Base-by-base conservation (phyloP, 2,329 filamentous ascomycete species). In the Triangularia verruculosa region DNA sequence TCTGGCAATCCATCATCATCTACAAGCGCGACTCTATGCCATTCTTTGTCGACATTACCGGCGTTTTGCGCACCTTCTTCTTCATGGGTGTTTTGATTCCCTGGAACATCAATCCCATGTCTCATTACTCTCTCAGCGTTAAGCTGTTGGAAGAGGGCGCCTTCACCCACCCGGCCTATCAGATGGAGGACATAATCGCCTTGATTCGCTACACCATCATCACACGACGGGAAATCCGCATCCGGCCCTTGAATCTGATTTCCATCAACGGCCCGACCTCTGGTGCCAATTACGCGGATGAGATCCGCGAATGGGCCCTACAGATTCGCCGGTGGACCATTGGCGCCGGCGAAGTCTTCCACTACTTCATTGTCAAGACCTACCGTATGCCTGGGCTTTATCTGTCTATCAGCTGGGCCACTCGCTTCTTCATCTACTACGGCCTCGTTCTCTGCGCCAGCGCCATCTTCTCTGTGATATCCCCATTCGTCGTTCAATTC, bases 41-140 rank as follows among this genome's bases (percentile, higher is more conserved):
- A 32, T 64, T 64, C 51, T 64, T 64, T 12, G 63, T 64, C 55
- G 63, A 64, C 63, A 64, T 64, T 51, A 64, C 63, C 51, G 63
- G 63, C 5, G 56, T 60, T 12, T n/a, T 64, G 47, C 63, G 63
- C 55, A 64, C 63, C 59, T 64, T 64, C 25, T 64, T 64, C 59
- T 64, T 64, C 59, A 64, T 64, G 63, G 63, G 59, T 20, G 56
- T 64, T 4, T n/a, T 62, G 17, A 64, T 64, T 25, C 63, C 63
- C 24, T 64, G 59, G 59, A 64, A 64, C 63, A 64, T 64, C 59
- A 64, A 64, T 27, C 63, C 63, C 55, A 64, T 64, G 63, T 64
- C 63, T 4, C 59, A 61, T 13, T 64, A 64, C 56, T 61, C 59
- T 8, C 63, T 64, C 55, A 61, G 59, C 17, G 59, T 64, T 22